phyloP scores from a whole-genome alignment of 192 early-diverging fungal species.

The Geosiphon pyriformis region DNA sequence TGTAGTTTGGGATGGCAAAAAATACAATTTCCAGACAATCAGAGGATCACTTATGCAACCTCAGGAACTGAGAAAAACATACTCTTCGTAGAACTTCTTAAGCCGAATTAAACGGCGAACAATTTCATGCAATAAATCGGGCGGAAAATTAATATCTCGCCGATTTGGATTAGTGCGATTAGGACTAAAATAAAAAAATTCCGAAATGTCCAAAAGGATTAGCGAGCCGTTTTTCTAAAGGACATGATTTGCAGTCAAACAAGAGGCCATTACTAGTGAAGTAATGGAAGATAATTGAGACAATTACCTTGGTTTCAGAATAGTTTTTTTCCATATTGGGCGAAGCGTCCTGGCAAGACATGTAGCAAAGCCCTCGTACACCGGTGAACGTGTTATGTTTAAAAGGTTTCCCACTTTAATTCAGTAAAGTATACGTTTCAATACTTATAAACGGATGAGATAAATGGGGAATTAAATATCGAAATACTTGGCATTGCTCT shows the following conservation, averaged over 20 bases:
- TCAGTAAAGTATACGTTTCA: too few species aligned
- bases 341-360: constrained; percentile 18
- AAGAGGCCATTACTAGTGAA: too few species aligned
- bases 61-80: not conserved
- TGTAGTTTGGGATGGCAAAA: not conserved
- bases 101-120: not conserved
- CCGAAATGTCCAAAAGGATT: not conserved
- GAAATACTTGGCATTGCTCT: not conserved
- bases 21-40: not conserved
- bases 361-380: constrained; percentile 18
- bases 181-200: not conserved
- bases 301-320: constrained; percentile 11
- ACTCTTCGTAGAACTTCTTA: constrained; percentile 15
- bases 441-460: too few species aligned
- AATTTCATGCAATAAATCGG: not conserved
- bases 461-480: too few species aligned
- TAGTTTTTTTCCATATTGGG: constrained; percentile 18
- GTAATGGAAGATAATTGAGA: not conserved
- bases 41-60: not conserved
- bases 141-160: constrained; percentile 11
- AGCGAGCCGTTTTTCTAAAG: too few species aligned
- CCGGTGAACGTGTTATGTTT: not conserved
- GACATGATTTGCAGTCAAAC: too few species aligned
- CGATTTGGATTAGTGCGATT: constrained; percentile 1
- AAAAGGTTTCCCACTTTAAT: too few species aligned